Evolutionary conservation across 2,329 filamentous ascomycete species (phyloP), one percentile per base, ranked within the genome.

Genomic region (Fusarium hainanense): DNA sequence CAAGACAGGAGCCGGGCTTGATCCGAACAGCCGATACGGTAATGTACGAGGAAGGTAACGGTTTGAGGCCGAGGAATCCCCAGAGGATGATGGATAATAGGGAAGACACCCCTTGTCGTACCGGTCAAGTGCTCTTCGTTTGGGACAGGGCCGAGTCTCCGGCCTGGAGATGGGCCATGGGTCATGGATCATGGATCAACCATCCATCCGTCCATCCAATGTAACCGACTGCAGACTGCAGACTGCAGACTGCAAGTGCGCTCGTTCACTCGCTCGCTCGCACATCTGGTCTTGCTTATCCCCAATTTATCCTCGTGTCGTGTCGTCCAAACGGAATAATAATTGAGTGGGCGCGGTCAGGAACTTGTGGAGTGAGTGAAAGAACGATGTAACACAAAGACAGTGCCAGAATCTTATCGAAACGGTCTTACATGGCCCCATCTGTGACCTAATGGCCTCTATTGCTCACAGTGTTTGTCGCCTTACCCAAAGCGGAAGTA

Each of bases 21-120:
- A 71, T 66, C 69, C 69, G 68, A 71, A 63, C 47, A 63, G 69
- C 69, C 69, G 69, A 71, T 71, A 71, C 65, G 68, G 57, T 46
- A 66, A 54, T 69, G 61, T 71, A 69, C 68, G 68, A 69, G 49
- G 49, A 52, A 52, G 48, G 37, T 40, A 44, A 46, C 46, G 40
- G 54, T 54, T 68, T 40, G 40, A 40, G 67, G 48, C 58, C 55
- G 58, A 56, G 48, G 48, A 46, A 34, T 48, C 48, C 51, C 42
- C 52, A 66, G 57, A 58, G 47, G 41, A 46, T 60, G 64, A 71
- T 48, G 46, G 54, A 32, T 49, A 56, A 37, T 52, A 63, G 57
- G 65, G 56, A 65, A 57, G 28, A 52, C 37, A 34, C 14, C 60
- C 68, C 68, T 58, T 46, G 64, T 66, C 43, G 49, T 59, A 56